A percentile compares a stretch with the other conserved stretches of the same genome.
These are phyloP conservation scores for Gossypium laxum DNA, from an alignment of 441 rosid genomes.

Conservation along the genomic window DNA sequence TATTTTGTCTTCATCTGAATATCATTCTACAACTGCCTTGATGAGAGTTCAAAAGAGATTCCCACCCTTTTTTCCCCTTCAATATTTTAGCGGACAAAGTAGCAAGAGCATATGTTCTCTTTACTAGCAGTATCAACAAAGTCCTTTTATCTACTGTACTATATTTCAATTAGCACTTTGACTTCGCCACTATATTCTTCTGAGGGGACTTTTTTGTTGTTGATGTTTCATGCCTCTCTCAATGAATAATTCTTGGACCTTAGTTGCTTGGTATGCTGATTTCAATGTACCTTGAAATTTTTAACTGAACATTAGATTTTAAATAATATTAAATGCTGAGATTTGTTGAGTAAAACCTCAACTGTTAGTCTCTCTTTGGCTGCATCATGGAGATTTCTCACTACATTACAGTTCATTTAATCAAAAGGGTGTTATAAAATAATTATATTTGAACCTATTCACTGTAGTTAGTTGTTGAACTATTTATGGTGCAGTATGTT, in stretches of 20 bases:
- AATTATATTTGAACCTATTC: not conserved
- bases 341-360: constrained; percentile 1
- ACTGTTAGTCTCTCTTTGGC: not conserved
- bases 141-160: not conserved
- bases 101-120: not conserved
- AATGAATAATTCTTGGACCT: not conserved
- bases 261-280: not conserved
- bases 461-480: not conserved
- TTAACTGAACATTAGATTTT: not conserved
- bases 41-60: not conserved
- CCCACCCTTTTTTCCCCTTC: not conserved
- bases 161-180: not conserved
- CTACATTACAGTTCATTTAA: not conserved
- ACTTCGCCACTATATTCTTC: not conserved
- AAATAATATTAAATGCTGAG: not conserved
- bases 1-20: not conserved
- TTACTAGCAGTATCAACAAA: not conserved
- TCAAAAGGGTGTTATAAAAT: not conserved
- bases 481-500: not conserved
- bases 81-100: not conserved
- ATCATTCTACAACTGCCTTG: not conserved
- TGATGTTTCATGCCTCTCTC: not conserved
- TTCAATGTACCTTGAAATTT: not conserved
- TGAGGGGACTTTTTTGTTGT: not conserved
- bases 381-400: not conserved